These are phyloP conservation scores for Vanderwaltozyma polyspora DNA, from an alignment of 805 yeast genomes.

Conservation along the genomic window DNA sequence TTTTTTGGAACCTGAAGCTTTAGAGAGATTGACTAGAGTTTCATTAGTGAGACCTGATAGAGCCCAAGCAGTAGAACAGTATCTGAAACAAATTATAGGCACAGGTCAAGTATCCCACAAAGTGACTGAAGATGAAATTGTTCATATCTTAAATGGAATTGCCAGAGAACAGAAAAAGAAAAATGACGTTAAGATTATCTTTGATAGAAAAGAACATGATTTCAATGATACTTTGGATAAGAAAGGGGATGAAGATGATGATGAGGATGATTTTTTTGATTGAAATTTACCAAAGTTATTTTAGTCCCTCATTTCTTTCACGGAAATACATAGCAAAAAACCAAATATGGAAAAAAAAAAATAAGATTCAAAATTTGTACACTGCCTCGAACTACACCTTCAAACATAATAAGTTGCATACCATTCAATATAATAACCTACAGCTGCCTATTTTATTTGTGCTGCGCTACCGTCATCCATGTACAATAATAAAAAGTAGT, in stretches of 20 bases:
- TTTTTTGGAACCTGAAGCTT: constrained; percentile 68
- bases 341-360: no score
- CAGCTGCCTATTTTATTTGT: no score
- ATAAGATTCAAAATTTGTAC: no score
- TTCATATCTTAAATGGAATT: constrained; percentile 70
- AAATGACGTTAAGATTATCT: constrained; percentile 55
- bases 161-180: constrained; percentile 61
- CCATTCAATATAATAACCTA: no score
- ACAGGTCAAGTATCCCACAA: constrained; percentile 64
- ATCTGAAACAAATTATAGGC: constrained; percentile 58
- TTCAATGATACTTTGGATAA: constrained; percentile 26
- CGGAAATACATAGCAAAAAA: no score
- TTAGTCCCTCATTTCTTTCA: no score
- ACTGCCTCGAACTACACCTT: no score
- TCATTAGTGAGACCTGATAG: constrained; percentile 85
- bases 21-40: constrained; percentile 80
- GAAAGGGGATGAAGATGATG: constrained; percentile 28
- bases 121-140: constrained; percentile 72
- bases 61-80: constrained; percentile 77
- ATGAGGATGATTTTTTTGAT: constrained; percentile 37
- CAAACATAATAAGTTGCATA: no score
- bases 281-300: no score
- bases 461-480: no score
- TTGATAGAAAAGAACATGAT: constrained; percentile 38
- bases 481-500: no score